Base-by-base conservation (phyloP, 805 yeast species). In the Komagataella populi region DNA sequence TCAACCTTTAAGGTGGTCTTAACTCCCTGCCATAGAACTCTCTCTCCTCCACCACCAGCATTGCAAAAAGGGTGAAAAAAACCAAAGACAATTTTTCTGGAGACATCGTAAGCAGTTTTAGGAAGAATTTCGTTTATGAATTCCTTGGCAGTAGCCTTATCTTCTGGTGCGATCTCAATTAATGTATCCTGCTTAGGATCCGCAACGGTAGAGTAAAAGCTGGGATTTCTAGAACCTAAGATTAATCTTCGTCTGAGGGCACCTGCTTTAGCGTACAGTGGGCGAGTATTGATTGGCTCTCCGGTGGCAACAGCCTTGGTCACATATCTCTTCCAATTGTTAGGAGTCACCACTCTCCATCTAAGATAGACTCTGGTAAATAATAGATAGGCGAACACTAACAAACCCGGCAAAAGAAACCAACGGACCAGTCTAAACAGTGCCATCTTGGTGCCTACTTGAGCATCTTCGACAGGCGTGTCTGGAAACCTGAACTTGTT, bases 1-100 rank as follows among this genome's bases (percentile, higher is more conserved):
- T 74, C 71, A 20, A 70, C 66, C 7, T 64, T 56, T 53, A 90
- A 69, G 0, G 96, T 85, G 36, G 83, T 74, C 57, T 78, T 75
- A 6, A 91, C 87, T 0, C 96, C 96, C 51, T 87, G 89, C 99
- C 99, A 93, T 45, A 93, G 70, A 0, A 93, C 99, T 52, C 91
- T 78, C 63, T 93, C 99, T 22, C 99, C 99, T 30, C 99, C 99
- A 17, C 99, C 99, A 48, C 95, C 96, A 45, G 96, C 95, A 63
- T 86, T 87, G 56, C 96, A 89, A 59, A 83, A 86, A 0, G 99
- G 99, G 67, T 93, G 99, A 70, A 93, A 89, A 60, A 85, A 90
- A 5, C 98, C 99, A 62, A 71, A 83, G 8, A 87, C 64, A 7
- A 72, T 57, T 45, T 60, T 63, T 23, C 86, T 61, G 14, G 56